These are phyloP conservation scores for Medicago truncatula DNA, from an alignment of 306 rosid genomes.

Conservation along the genomic window MtrunA17r5.0-ANR NC_053042.1:28495501-28496000, in stretches of 20 bases:
- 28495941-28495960: not conserved
- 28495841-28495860: not conserved
- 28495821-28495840: not conserved
- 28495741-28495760: constrained; percentile 36
- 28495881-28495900: not conserved
- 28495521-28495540: constrained; percentile 99
- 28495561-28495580: constrained; percentile 98
- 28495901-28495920: not conserved
- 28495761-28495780: constrained; percentile 29
- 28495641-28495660: constrained; percentile 91
- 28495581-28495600: constrained; percentile 88
- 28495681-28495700: constrained; percentile 81
- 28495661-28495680: constrained; percentile 93
- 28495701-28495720: constrained; percentile 77
- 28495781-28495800: constrained; percentile 31
- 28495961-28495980: not conserved
- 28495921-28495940: not conserved
- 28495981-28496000: not conserved
- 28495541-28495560: constrained; percentile 97
- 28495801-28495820: not conserved
- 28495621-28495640: constrained; percentile 93
- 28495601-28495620: constrained; percentile 85
- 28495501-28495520: constrained; percentile 95
- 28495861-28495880: not conserved
- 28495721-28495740: constrained; percentile 39